phyloP scores from a whole-genome alignment of 495 filamentous ascomycete species.

The Daldinia childiae region DNA sequence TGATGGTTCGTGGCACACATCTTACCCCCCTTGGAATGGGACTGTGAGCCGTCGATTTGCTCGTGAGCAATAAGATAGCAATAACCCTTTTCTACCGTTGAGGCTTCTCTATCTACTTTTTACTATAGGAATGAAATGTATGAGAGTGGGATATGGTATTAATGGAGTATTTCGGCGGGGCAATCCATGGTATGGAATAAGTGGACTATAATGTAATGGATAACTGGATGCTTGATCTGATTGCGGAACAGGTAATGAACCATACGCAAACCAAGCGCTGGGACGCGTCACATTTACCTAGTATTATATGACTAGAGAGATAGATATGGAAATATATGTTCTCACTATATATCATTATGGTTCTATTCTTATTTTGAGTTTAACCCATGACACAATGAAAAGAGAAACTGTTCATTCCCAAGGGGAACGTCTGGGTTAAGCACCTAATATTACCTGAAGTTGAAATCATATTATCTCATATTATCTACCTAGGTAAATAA shows the following conservation, averaged over 20 bases:
- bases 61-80: constrained; percentile 7
- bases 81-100: background rate
- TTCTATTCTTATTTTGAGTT: too few species aligned
- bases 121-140: background rate
- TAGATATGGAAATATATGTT: background rate
- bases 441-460: background rate
- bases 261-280: constrained; percentile 45
- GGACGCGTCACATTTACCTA: constrained; percentile 33
- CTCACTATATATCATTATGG: background rate
- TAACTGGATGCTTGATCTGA: constrained; percentile 2
- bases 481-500: too few species aligned
- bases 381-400: background rate
- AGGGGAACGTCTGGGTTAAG: background rate
- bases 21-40: constrained; percentile 53
- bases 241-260: constrained; percentile 17
- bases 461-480: background rate
- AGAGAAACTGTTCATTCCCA: background rate
- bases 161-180: background rate
- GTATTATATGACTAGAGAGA: constrained; percentile 5
- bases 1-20: constrained; percentile 52
- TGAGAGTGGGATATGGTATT: background rate
- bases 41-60: constrained; percentile 40
- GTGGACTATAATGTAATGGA: constrained; percentile 41
- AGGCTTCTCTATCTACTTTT: background rate
- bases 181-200: background rate